Evolutionary conservation across 2,329 filamentous ascomycete genomes (phyloP).

Genomic region (Pseudogymnoascus destructans): DNA sequence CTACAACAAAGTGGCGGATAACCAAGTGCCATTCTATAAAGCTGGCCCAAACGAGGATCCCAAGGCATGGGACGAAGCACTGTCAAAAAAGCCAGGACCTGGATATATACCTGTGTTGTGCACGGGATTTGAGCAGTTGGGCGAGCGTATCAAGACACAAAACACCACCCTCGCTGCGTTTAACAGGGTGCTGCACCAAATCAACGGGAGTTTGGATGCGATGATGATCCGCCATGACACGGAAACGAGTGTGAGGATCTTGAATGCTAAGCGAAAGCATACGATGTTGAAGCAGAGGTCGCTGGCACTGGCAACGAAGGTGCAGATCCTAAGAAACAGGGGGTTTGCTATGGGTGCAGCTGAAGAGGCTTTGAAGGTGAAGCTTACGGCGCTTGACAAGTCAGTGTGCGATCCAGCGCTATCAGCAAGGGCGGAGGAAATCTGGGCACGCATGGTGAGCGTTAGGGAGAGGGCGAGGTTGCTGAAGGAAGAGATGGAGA

Average conservation of each 20-base stretch:
- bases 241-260: slow-evolving; percentile 58
- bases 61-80: slow-evolving; percentile 71
- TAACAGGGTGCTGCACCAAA: slow-evolving; percentile 61
- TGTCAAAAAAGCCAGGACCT: slow-evolving; percentile 63
- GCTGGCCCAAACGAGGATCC: slow-evolving; percentile 58
- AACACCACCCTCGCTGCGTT: slow-evolving; percentile 55
- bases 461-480: slow-evolving; percentile 60
- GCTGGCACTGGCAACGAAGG: slow-evolving; percentile 61
- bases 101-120: slow-evolving; percentile 67
- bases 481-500: slow-evolving; percentile 61
- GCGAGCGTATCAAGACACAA: slow-evolving; percentile 60
- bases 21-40: slow-evolving; percentile 62
- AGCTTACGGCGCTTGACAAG: slow-evolving; percentile 55
- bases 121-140: slow-evolving; percentile 59
- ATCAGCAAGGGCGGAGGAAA: slow-evolving; percentile 64
- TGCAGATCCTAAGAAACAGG: slow-evolving; percentile 67
- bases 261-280: slow-evolving; percentile 61
- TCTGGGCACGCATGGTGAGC: slow-evolving; percentile 70
- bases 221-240: slow-evolving; percentile 68
- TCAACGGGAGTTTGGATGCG: slow-evolving; percentile 59
- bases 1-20: slow-evolving; percentile 71
- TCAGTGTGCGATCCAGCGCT: slow-evolving; percentile 62
- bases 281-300: slow-evolving; percentile 60
- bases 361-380: slow-evolving; percentile 65
- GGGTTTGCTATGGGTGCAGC: slow-evolving; percentile 69